Base-by-base conservation (phyloP, 1,284 basidiomycete genomes). In the Puccinia polysora region DNA sequence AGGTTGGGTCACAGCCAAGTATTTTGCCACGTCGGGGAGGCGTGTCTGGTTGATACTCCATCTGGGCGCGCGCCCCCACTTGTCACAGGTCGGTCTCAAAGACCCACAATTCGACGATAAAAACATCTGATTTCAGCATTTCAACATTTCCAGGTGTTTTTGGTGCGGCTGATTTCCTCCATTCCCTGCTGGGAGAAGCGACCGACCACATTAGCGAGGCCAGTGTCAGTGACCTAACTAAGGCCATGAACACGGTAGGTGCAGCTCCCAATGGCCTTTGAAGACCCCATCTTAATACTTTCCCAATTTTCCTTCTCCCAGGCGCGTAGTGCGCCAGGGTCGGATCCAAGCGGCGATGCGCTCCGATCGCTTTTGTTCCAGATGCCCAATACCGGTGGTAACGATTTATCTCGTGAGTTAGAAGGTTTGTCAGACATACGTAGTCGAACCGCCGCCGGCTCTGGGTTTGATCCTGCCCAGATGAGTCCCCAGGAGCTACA, bases 401-500 rank as follows among this genome's bases (percentile, higher is more conserved):
- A 83, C 40, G 45, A 53, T 12, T 81, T 84, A 20, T 75, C 74
- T 14, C 83, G 89, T 20, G 90, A 92, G 52, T 85, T 95, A 83
- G 86, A 90, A 55, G 82, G 83, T 52, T 85, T 93, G 72, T 85
- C 89, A 77, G 83, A 85, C 30, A 87, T 91, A 73, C 82, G 89
- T 23, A 86, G 80, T 30, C 80, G 87, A 74, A 84, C 0, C 83
- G 60, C 64, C 15, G 38, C 59, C 34, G 52, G 47, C 15, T 62
- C 76, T 25, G 63, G 74, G 15, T 63, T 76, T 84, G 10, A 60
- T 89, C 88, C 0, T 85, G 87, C 75, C 12, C 85, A 89, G 47
- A 91, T 96, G 91, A 87, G 82, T 70, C 91, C 93, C 0, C 90
- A 95, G 79, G 91, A 96, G 80, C 78, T 95, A 73, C 89, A 94